Percentiles rank a stretch among this genome's conserved stretches.
These are phyloP conservation scores for Arabidopsis arenosa DNA, from an alignment of 345 rosid genomes.

Conservation along the genomic window DNA sequence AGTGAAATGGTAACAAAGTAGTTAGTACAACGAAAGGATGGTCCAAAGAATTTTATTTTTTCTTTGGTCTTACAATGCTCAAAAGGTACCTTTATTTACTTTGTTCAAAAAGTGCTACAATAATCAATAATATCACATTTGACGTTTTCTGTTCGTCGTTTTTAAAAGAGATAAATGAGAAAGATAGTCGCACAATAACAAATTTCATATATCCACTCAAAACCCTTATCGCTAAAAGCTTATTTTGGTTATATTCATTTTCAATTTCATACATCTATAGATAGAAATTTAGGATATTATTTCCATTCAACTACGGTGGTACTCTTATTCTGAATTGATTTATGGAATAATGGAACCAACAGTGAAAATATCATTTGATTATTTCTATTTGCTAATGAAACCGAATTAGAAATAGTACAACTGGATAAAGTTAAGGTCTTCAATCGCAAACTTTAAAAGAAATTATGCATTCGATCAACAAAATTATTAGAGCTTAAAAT, in stretches of 20 bases:
- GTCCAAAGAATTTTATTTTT: conserved; percentile 9
- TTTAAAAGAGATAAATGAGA: conserved; percentile 33
- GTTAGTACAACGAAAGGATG: conserved; percentile 23
- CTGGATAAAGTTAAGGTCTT: background rate
- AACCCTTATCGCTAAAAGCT: conserved; percentile 21
- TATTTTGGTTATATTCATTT: conserved; percentile 31
- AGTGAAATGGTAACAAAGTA: conserved; percentile 2
- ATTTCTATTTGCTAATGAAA: background rate
- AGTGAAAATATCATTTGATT: background rate
- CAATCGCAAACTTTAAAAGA: background rate
- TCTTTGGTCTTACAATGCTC: conserved; percentile 26
- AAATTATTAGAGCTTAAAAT: background rate
- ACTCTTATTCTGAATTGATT: background rate
- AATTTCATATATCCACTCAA: conserved; percentile 31
- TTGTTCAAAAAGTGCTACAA: conserved; percentile 25
- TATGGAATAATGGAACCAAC: background rate
- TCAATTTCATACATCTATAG: background rate
- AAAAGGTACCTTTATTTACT: conserved; percentile 41
- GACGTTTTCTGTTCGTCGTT: conserved; percentile 44
- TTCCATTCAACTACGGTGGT: conserved; percentile 3
- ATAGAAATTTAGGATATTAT: conserved; percentile 1
- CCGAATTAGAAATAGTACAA: background rate
- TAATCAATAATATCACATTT: conserved; percentile 44
- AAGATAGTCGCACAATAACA: conserved; percentile 30
- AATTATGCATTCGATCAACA: background rate